A percentile compares a stretch with the other conserved stretches of the same genome.
phyloP scores from a whole-genome alignment of 2,329 filamentous ascomycete genomes.

The Samsoniella hepiali region DNA sequence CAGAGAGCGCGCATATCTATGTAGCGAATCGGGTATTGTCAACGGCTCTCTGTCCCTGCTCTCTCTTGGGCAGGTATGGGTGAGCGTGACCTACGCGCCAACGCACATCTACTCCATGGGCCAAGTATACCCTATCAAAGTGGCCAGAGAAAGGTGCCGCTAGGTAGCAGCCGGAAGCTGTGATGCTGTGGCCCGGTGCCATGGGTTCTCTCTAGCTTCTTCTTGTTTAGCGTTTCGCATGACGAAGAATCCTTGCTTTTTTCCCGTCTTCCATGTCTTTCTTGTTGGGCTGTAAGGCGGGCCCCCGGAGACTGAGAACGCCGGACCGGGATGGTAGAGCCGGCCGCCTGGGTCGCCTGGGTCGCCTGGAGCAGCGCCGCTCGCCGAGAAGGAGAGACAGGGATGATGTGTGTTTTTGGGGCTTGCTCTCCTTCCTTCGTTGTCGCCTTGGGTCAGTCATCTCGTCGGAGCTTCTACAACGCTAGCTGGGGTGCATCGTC shows the following conservation, averaged over 20 bases:
- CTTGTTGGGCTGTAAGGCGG: conserved; percentile 4
- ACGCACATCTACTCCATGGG: too few species aligned
- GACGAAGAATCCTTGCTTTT: background rate
- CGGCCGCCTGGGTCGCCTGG: conserved; percentile 11
- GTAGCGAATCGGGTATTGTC: background rate
- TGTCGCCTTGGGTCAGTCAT: background rate
- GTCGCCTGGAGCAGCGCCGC: background rate
- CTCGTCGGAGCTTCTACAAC: background rate
- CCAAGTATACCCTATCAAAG: background rate
- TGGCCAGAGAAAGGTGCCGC: background rate
- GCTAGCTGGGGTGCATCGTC: background rate
- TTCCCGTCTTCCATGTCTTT: background rate
- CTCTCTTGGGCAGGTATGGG: background rate
- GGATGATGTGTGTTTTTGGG: background rate
- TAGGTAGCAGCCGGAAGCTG: conserved; percentile 6
- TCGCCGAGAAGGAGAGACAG: too few species aligned
- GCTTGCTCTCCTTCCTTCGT: background rate
- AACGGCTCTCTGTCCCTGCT: background rate
- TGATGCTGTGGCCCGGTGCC: conserved; percentile 3
- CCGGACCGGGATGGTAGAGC: conserved; percentile 3
- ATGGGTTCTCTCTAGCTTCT: background rate
- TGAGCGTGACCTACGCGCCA: too few species aligned
- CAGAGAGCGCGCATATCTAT: background rate
- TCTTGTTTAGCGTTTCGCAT: background rate
- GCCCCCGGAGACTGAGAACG: background rate